A percentile compares a stretch with the other conserved stretches of the same genome.
phyloP scores from a whole-genome alignment of 164 flowering plant species.

The Umbellularia californica region DNA sequence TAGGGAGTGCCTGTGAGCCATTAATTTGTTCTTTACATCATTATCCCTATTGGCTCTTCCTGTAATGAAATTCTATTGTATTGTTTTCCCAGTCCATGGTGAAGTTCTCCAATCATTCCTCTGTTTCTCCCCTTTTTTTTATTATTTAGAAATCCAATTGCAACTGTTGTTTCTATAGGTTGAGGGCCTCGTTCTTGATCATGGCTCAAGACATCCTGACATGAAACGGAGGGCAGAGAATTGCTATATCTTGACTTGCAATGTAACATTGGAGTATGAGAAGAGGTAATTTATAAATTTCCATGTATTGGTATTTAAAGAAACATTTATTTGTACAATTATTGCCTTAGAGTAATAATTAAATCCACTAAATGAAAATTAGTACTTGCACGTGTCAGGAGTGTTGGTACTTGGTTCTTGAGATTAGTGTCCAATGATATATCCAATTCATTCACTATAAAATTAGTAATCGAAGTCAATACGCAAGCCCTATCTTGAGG shows the following conservation, averaged over 20 bases:
- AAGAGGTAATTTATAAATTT: constrained; percentile 55
- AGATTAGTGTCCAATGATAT: too few relatives aligned
- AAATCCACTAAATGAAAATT: too few relatives aligned
- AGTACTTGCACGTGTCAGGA: too few relatives aligned
- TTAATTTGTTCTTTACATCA: too few relatives aligned
- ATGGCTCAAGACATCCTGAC: constrained; percentile 99
- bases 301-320: not conserved
- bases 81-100: not conserved
- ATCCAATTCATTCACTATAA: too few relatives aligned
- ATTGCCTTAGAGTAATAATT: too few relatives aligned
- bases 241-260: constrained; percentile 84
- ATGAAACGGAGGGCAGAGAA: constrained; percentile 97
- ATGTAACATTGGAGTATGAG: constrained; percentile 95
- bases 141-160: not conserved
- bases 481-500: too few relatives aligned
- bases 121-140: not conserved
- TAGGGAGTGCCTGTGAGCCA: too few relatives aligned
- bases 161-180: constrained; percentile 40
- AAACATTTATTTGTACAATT: too few relatives aligned
- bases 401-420: too few relatives aligned
- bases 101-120: not conserved
- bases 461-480: too few relatives aligned
- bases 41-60: not conserved
- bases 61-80: not conserved
- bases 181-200: constrained; percentile 99